These are phyloP conservation scores for Pseudogymnoascus sp. DNA, from an alignment of 2,329 filamentous ascomycete genomes.

Conservation along the genomic window DNA sequence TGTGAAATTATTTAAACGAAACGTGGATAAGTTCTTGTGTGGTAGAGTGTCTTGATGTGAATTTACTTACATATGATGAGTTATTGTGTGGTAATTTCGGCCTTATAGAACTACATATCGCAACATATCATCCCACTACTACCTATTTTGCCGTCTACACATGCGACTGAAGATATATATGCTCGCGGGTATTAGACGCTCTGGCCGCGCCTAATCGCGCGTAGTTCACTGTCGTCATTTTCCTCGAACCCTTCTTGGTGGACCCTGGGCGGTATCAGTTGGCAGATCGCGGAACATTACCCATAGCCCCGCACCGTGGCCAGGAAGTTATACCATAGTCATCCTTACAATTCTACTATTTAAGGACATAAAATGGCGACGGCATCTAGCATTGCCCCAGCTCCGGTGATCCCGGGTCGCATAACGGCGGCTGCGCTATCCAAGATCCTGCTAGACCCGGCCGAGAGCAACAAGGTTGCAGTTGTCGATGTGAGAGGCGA, in stretches of 20 bases:
- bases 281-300: neutral
- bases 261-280: neutral
- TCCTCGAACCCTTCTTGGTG: neutral
- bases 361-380: neutral
- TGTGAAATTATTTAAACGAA: neutral
- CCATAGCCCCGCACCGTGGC: neutral
- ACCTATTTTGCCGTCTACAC: neutral
- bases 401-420: conserved; percentile 12
- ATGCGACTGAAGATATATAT: neutral
- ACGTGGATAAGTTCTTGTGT: neutral
- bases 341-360: neutral
- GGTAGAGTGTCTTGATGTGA: neutral
- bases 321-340: neutral
- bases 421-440: conserved; percentile 24
- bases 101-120: neutral
- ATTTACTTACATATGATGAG: neutral
- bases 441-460: conserved; percentile 21
- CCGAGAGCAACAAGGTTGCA: conserved; percentile 41
- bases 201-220: neutral
- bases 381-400: neutral
- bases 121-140: neutral
- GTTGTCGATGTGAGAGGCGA: conserved; percentile 86
- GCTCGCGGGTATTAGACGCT: neutral
- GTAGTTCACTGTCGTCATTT: neutral
- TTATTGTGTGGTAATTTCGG: neutral